Conservation (phyloP, 2,329 filamentous ascomycete species). For the Fusarium heterosporum region DNA sequence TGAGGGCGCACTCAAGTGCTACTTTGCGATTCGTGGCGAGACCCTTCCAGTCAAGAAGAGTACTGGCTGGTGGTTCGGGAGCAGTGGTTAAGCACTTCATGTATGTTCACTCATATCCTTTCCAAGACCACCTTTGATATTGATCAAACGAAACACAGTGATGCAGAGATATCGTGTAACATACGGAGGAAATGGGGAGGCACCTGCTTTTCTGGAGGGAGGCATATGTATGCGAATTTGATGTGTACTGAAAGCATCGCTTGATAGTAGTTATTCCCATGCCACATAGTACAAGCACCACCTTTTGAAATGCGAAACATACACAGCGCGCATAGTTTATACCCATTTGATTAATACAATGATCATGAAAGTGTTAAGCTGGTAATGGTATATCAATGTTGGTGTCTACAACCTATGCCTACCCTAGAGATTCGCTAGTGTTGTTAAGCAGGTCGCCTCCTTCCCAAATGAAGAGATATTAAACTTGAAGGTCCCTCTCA, state of each 20-base stretch:
- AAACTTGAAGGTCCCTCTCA: neutral
- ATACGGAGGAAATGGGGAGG: neutral
- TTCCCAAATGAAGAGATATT: neutral
- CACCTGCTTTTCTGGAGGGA: neutral
- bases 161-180: neutral
- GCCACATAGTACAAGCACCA: too few relatives aligned
- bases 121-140: neutral
- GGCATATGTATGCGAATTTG: slow-evolving; percentile 8
- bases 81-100: slow-evolving; percentile 11
- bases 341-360: too few relatives aligned
- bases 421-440: neutral
- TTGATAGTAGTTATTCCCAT: too few relatives aligned
- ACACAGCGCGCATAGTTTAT: too few relatives aligned
- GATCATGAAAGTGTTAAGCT: too few relatives aligned
- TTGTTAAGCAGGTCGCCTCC: too few relatives aligned
- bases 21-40: slow-evolving; percentile 43
- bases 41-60: slow-evolving; percentile 10
- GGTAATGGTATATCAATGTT: neutral
- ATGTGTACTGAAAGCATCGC: slow-evolving; percentile 3
- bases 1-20: slow-evolving; percentile 43
- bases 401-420: neutral
- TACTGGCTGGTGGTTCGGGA: slow-evolving; percentile 39
- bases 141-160: neutral
- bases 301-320: too few relatives aligned
- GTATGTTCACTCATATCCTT: neutral